phyloP scores from a whole-genome alignment of 176 grass and related monocot species.

The Guadua angustifolia region DNA sequence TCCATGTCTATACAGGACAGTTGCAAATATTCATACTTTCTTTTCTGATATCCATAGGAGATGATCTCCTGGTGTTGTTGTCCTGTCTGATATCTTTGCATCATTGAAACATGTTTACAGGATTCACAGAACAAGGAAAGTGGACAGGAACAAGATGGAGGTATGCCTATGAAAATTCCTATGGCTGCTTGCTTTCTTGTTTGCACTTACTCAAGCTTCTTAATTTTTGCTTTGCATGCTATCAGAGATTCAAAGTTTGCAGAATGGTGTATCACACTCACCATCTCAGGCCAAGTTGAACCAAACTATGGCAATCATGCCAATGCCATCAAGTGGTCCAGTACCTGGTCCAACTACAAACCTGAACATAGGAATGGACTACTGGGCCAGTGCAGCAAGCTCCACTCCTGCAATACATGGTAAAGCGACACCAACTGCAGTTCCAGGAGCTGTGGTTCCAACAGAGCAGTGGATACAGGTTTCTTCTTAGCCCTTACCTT shows the following conservation, averaged over 20 bases:
- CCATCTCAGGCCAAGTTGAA: constrained; percentile 59
- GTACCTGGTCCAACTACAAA: constrained; percentile 71
- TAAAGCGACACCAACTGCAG: constrained; percentile 53
- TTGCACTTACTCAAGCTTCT: constrained; percentile 36
- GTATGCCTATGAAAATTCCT: constrained; percentile 48
- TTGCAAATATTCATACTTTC: background rate
- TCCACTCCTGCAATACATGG: constrained; percentile 53
- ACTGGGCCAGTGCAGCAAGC: constrained; percentile 64
- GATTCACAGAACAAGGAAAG: constrained; percentile 72
- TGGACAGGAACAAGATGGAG: constrained; percentile 72
- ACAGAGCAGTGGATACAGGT: constrained; percentile 87
- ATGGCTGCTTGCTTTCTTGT: constrained; percentile 9
- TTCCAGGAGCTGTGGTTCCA: constrained; percentile 57
- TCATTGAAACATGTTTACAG: constrained; percentile 40
- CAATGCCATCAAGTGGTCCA: constrained; percentile 62
- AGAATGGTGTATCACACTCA: constrained; percentile 62
- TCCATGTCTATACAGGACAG: background rate
- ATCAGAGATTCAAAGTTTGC: constrained; percentile 62
- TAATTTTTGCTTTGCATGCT: constrained; percentile 38
- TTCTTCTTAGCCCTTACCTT: constrained; percentile 34
- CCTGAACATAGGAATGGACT: constrained; percentile 92
- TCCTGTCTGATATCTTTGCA: constrained; percentile 32
- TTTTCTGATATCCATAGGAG: background rate
- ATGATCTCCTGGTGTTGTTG: constrained; percentile 1
- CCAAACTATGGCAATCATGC: constrained; percentile 57